These are phyloP conservation scores for Tephrocybe sp. DNA, from an alignment of 768 basidiomycete species.

Conservation along the genomic window DNA sequence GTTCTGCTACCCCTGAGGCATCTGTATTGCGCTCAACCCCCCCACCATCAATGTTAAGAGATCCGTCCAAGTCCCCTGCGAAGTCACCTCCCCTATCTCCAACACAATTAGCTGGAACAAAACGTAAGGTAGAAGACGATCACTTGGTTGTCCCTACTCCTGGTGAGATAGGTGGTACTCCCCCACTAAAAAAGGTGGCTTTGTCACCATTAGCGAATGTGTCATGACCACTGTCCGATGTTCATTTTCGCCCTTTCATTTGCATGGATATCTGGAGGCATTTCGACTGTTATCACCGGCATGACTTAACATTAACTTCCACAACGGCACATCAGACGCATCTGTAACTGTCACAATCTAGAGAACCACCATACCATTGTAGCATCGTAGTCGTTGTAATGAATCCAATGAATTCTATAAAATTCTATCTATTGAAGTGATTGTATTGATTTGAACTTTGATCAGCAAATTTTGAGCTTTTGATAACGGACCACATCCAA, in stretches of 20 bases:
- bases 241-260: not conserved
- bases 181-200: constrained; percentile 68
- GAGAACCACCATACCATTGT: constrained; percentile 22
- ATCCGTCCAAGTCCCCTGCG: constrained; percentile 24
- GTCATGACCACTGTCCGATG: constrained; percentile 5
- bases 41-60: constrained; percentile 32
- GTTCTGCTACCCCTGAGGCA: constrained; percentile 74
- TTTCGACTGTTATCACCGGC: constrained; percentile 7
- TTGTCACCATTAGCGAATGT: constrained; percentile 31
- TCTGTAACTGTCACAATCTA: constrained; percentile 24
- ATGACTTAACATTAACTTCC: constrained; percentile 16
- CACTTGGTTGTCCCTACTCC: constrained; percentile 37
- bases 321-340: constrained; percentile 16
- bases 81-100: constrained; percentile 46
- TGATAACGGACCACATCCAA: no score
- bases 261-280: constrained; percentile 15
- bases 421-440: not conserved
- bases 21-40: constrained; percentile 35
- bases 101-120: constrained; percentile 53
- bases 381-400: constrained; percentile 2
- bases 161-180: constrained; percentile 47
- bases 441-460: no score
- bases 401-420: not conserved
- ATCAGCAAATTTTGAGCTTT: not conserved
- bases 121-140: constrained; percentile 72